Evolutionary conservation across 2,329 filamentous ascomycete species (phyloP).

Genomic region (Xylariomycetidae sp.): DNA sequence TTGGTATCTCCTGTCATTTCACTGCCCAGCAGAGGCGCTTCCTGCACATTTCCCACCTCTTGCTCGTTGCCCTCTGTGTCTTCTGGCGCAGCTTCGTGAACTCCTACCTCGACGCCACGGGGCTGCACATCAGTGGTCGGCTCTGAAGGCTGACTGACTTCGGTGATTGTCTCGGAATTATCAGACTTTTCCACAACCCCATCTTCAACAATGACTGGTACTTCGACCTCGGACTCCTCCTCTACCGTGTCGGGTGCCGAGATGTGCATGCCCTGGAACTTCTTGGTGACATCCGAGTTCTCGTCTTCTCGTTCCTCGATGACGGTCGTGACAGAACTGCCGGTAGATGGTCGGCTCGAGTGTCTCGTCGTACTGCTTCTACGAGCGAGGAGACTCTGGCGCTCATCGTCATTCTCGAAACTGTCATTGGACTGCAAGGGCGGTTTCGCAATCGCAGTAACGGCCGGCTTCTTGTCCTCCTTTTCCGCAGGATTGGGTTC

Average conservation of each 20-base stretch:
- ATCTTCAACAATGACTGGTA: conserved; percentile 36
- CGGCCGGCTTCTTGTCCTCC: conserved; percentile 34
- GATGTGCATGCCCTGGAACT: conserved; percentile 41
- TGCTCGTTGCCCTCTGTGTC: conserved; percentile 9
- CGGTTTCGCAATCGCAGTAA: conserved; percentile 29
- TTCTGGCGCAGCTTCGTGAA: conserved; percentile 17
- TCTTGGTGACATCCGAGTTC: conserved; percentile 37
- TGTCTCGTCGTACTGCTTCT: conserved; percentile 75
- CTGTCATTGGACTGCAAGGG: conserved; percentile 21
- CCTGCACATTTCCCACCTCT: conserved; percentile 13
- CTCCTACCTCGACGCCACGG: conserved; percentile 13
- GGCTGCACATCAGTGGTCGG: conserved; percentile 8
- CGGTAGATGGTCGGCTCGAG: conserved; percentile 72
- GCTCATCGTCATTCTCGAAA: conserved; percentile 40
- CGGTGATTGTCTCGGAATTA: conserved; percentile 4
- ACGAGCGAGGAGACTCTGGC: conserved; percentile 41
- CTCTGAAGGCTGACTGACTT: conserved; percentile 13
- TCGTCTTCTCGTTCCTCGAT: conserved; percentile 79
- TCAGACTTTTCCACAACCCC: conserved; percentile 22
- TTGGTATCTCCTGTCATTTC: conserved; percentile 19
- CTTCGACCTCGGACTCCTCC: conserved; percentile 32
- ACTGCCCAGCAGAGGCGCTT: conserved; percentile 14
- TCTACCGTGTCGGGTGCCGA: conserved; percentile 55
- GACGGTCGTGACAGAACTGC: conserved; percentile 73
- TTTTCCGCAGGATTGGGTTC: conserved; percentile 43